Percentiles rank a stretch among this genome's conserved stretches.
These are phyloP conservation scores for Eremothecium coryli DNA, from an alignment of 1,139 yeast species.

Conservation along the genomic window DNA sequence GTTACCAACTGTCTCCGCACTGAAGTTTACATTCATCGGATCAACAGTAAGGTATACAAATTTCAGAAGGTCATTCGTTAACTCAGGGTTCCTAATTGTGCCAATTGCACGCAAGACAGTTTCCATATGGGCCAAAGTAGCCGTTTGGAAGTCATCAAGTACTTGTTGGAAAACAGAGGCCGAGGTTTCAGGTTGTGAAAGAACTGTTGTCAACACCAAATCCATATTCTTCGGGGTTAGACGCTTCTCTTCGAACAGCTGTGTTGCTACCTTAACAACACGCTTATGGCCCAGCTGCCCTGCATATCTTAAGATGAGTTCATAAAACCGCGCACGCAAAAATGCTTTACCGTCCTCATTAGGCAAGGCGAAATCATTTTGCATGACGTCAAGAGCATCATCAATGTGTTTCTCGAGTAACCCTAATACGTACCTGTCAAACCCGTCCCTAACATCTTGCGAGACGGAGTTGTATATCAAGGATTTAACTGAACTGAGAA, in stretches of 20 bases:
- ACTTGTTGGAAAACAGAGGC: conserved; percentile 41
- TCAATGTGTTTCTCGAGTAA: conserved; percentile 34
- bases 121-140: conserved; percentile 63
- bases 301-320: conserved; percentile 43
- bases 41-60: conserved; percentile 23
- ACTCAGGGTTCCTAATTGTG: conserved; percentile 36
- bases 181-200: conserved; percentile 35
- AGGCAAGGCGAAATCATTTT: conserved; percentile 30
- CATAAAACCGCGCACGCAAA: conserved; percentile 42
- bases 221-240: conserved; percentile 37
- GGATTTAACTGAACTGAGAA: conserved; percentile 43
- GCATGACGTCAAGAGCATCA: conserved; percentile 34
- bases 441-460: conserved; percentile 42
- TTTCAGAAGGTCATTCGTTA: conserved; percentile 21
- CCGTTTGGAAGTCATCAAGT: conserved; percentile 42
- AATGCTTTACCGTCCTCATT: conserved; percentile 30
- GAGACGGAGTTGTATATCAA: conserved; percentile 31
- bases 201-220: conserved; percentile 45
- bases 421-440: background rate
- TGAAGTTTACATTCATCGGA: conserved; percentile 63
- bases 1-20: conserved; percentile 43
- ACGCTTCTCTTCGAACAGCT: conserved; percentile 36
- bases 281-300: conserved; percentile 44
- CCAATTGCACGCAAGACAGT: conserved; percentile 57
- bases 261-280: conserved; percentile 40